Percentiles rank a stretch among this genome's conserved stretches.
Evolutionary conservation across 2,329 filamentous ascomycete species (phyloP).

Genomic region (Hymenoscyphus linearis): DNA sequence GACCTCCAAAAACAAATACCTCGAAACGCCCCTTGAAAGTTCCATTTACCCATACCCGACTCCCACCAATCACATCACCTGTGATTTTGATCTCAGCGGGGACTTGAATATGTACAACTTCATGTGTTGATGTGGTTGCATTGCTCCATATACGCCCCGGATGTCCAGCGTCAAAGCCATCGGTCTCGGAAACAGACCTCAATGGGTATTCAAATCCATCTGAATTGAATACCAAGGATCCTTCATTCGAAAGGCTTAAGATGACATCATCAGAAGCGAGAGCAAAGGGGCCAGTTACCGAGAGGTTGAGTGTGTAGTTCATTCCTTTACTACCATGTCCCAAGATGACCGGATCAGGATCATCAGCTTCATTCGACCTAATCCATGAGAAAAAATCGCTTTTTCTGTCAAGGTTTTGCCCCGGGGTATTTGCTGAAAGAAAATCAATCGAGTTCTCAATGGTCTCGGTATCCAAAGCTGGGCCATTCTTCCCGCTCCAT

Average conservation of each 20-base stretch:
- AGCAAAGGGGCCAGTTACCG: not conserved
- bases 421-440: conserved; percentile 39
- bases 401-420: conserved; percentile 42
- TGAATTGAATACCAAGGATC: not conserved
- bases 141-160: not conserved
- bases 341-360: not conserved
- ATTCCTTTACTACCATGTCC: not conserved
- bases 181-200: not conserved
- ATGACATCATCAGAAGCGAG: not conserved
- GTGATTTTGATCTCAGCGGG: not conserved
- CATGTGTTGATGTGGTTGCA: not conserved
- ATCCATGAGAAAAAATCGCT: not conserved
- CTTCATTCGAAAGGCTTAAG: not conserved
- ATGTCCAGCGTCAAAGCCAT: not conserved
- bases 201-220: not conserved
- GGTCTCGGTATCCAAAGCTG: conserved; percentile 34
- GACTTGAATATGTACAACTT: not conserved
- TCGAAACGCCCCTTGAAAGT: not conserved
- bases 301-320: not conserved
- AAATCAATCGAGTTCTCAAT: conserved; percentile 27
- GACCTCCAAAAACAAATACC: not conserved
- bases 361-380: not conserved
- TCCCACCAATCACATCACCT: not conserved
- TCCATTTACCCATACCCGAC: not conserved
- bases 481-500: conserved; percentile 44